Evolutionary conservation across 192 early-diverging fungal genomes (phyloP).

Genomic region (Chytriomyces confervae): DNA sequence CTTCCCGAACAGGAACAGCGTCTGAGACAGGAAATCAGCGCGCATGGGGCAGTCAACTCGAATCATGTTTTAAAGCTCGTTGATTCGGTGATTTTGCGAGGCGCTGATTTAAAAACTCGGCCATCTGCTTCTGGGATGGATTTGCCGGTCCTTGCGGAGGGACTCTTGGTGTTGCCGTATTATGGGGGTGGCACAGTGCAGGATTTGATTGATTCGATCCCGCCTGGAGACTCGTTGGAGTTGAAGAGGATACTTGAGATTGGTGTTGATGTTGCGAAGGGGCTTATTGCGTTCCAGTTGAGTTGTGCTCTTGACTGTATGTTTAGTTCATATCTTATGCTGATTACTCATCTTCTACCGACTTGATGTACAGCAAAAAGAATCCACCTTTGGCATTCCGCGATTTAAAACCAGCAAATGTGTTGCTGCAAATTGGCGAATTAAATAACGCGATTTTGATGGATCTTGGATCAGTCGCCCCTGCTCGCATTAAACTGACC

Average conservation of each 20-base stretch:
- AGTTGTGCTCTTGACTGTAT: neutral
- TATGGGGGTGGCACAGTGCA: slow-evolving; percentile 52
- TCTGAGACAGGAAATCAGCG: slow-evolving; percentile 48
- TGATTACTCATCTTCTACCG: neutral
- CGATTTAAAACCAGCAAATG: slow-evolving; percentile 62
- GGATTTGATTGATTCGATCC: slow-evolving; percentile 54
- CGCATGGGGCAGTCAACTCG: slow-evolving; percentile 43
- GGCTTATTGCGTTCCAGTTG: slow-evolving; percentile 57
- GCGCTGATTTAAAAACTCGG: neutral
- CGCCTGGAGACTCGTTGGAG: slow-evolving; percentile 34
- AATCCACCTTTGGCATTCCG: slow-evolving; percentile 57
- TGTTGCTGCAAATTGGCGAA: slow-evolving; percentile 38
- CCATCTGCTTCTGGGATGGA: slow-evolving; percentile 16
- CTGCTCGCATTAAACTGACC: slow-evolving; percentile 45
- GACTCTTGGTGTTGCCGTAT: slow-evolving; percentile 52
- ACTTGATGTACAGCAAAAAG: slow-evolving; percentile 34
- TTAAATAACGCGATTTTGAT: slow-evolving; percentile 43
- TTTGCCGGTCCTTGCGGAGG: slow-evolving; percentile 37
- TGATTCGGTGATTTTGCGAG: slow-evolving; percentile 43
- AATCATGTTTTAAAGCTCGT: slow-evolving; percentile 47
- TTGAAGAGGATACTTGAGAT: slow-evolving; percentile 44
- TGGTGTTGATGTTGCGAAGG: slow-evolving; percentile 50
- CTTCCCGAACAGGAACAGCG: slow-evolving; percentile 57
- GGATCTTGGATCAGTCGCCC: slow-evolving; percentile 59
- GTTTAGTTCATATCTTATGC: too few species aligned